Conservation (phyloP, 2,329 filamentous ascomycete genomes). For the Gnomoniopsis smithogilvyi region DNA sequence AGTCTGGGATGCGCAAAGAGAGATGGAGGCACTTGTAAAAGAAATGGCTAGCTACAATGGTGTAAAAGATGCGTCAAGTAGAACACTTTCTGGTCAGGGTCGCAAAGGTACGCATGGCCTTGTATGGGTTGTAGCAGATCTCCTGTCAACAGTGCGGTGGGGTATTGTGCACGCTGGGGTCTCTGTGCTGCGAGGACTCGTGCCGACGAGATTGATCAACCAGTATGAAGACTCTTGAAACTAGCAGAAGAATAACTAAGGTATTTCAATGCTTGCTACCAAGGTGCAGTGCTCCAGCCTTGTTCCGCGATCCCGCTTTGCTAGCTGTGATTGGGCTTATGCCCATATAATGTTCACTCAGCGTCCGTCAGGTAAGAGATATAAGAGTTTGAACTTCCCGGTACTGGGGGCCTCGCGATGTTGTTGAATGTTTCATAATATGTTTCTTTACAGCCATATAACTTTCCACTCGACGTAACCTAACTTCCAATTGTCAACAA, state of each 20-base stretch:
- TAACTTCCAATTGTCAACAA: too few species aligned
- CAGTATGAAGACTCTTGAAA: constrained; percentile 20
- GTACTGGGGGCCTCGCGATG: too few species aligned
- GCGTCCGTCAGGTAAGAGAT: too few species aligned
- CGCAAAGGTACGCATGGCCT: constrained; percentile 49
- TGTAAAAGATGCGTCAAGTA: constrained; percentile 29
- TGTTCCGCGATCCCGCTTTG: too few species aligned
- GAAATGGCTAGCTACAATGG: constrained; percentile 31
- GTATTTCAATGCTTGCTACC: too few species aligned
- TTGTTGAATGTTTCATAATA: too few species aligned
- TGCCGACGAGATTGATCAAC: constrained; percentile 28
- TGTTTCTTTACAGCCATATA: too few species aligned
- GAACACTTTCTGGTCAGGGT: constrained; percentile 34
- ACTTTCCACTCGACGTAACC: too few species aligned
- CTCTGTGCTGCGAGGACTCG: constrained; percentile 44
- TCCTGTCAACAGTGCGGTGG: constrained; percentile 56
- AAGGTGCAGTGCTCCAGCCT: too few species aligned
- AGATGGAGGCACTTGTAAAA: constrained; percentile 43
- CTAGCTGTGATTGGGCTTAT: too few species aligned
- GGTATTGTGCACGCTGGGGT: constrained; percentile 61
- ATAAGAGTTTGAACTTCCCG: too few species aligned
- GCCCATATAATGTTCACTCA: too few species aligned
- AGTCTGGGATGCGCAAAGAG: constrained; percentile 45
- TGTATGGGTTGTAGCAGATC: constrained; percentile 52
- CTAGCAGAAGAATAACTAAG: not conserved